These are phyloP conservation scores for Quercus robur DNA, from an alignment of 306 rosid genomes.

Conservation along the genomic window DNA sequence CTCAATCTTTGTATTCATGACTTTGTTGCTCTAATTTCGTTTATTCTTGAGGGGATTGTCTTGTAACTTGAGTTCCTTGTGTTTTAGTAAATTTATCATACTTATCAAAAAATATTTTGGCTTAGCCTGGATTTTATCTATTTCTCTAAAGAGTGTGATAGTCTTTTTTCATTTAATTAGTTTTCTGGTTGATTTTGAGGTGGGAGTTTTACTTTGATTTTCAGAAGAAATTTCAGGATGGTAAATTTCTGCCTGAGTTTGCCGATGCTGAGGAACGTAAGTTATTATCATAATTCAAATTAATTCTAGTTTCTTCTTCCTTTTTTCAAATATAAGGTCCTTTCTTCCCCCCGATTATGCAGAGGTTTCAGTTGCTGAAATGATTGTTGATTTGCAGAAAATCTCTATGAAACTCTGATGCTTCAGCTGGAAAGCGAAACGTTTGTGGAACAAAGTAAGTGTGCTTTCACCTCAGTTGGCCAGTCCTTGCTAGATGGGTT, in stretches of 20 bases:
- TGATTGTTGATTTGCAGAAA: conserved; percentile 46
- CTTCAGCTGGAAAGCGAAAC: conserved; percentile 65
- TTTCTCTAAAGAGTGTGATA: neutral
- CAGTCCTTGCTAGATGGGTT: conserved; percentile 8
- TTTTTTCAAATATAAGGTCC: neutral
- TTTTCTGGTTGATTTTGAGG: conserved; percentile 13
- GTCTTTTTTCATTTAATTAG: neutral
- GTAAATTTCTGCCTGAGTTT: conserved; percentile 71
- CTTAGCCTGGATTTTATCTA: neutral
- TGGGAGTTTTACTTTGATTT: conserved; percentile 19
- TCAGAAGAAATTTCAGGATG: conserved; percentile 55
- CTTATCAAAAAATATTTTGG: neutral
- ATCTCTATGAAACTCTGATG: conserved; percentile 61
- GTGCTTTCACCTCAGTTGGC: conserved; percentile 11
- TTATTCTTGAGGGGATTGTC: neutral
- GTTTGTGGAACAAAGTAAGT: conserved; percentile 60
- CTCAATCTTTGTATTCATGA: neutral
- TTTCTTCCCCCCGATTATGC: neutral
- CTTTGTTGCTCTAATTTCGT: neutral
- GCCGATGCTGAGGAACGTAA: conserved; percentile 78
- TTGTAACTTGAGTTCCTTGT: neutral
- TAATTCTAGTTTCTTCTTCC: neutral
- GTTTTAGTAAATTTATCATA: neutral
- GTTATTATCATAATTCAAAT: conserved; percentile 12
- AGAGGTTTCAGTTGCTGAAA: conserved; percentile 9